Conservation (phyloP, 73 alveolate species). For the Effrenium voratum region DNA sequence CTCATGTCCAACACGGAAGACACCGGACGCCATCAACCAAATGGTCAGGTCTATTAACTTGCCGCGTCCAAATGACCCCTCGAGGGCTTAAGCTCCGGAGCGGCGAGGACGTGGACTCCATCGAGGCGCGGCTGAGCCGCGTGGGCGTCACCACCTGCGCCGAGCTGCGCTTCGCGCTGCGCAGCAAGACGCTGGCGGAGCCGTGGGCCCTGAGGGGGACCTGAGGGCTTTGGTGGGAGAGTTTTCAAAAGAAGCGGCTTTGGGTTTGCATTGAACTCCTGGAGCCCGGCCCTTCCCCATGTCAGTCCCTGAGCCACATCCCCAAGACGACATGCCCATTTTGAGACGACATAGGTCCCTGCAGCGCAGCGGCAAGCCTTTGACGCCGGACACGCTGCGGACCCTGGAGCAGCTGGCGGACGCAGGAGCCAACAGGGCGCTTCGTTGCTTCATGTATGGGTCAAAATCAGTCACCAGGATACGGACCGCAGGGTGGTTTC, state of each 20-base stretch:
- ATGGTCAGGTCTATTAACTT: no score
- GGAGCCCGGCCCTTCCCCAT: no score
- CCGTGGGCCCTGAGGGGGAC: neutral
- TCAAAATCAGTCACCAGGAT: no score
- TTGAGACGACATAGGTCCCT: slow-evolving; percentile 8
- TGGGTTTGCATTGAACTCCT: neutral
- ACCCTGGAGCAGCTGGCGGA: slow-evolving; percentile 27
- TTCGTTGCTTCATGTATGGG: neutral
- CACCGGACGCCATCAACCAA: no score
- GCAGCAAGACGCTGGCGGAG: slow-evolving; percentile 54
- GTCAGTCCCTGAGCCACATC: no score
- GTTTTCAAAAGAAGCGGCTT: neutral
- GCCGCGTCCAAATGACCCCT: no score
- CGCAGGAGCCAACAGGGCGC: slow-evolving; percentile 3
- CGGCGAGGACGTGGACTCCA: slow-evolving; percentile 69
- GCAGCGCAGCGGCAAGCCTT: slow-evolving; percentile 76
- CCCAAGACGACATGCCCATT: neutral
- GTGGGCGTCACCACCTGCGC: slow-evolving; percentile 76
- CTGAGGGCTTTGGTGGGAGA: neutral
- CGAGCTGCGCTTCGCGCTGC: slow-evolving; percentile 54
- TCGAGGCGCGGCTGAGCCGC: slow-evolving; percentile 57
- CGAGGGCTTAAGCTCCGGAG: no score
- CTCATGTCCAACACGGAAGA: no score
- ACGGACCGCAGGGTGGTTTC: no score
- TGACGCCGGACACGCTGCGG: slow-evolving; percentile 22